Evolutionary conservation across 1,284 basidiomycete species (phyloP).

Genomic region (Omphalotus olearius): DNA sequence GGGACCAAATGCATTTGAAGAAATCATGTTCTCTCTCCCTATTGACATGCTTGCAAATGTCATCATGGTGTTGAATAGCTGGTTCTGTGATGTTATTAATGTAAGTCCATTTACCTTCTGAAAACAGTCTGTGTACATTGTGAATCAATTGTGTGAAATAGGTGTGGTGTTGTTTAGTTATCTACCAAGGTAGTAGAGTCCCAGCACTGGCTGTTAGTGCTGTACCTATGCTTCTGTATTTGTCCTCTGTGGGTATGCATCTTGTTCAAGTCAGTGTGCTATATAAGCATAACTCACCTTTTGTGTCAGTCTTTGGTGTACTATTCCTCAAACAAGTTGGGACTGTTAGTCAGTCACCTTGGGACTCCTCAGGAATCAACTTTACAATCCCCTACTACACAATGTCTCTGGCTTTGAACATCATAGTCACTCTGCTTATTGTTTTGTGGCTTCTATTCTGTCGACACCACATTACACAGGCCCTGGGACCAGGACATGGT

Average conservation of each 20-base stretch:
- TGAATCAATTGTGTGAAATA: slow-evolving; percentile 1
- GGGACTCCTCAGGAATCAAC: slow-evolving; percentile 15
- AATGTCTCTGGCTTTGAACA: slow-evolving; percentile 18
- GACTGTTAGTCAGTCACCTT: slow-evolving; percentile 12
- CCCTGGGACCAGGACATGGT: slow-evolving; percentile 15
- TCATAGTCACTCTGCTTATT: slow-evolving; percentile 19
- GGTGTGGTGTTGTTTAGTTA: slow-evolving; percentile 26
- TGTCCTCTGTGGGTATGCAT: slow-evolving; percentile 20
- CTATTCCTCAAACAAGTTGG: slow-evolving; percentile 18
- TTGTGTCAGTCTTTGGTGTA: slow-evolving; percentile 14
- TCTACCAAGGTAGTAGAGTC: slow-evolving; percentile 17
- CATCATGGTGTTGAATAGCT: slow-evolving; percentile 22
- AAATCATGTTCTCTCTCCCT: slow-evolving; percentile 20
- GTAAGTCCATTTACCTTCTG: slow-evolving; percentile 14
- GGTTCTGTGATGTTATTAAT: slow-evolving; percentile 26
- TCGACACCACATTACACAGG: slow-evolving; percentile 15
- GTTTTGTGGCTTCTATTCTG: slow-evolving; percentile 15
- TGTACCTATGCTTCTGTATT: slow-evolving; percentile 12
- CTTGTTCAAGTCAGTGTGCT: not conserved
- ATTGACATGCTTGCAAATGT: slow-evolving; percentile 26
- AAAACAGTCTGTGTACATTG: too few species aligned
- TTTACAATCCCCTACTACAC: slow-evolving; percentile 17
- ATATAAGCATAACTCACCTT: not conserved
- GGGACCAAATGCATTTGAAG: slow-evolving; percentile 24
- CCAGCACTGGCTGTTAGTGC: slow-evolving; percentile 4